These are phyloP conservation scores for Postia placenta DNA, from an alignment of 768 basidiomycete species.

Conservation along the genomic window DNA sequence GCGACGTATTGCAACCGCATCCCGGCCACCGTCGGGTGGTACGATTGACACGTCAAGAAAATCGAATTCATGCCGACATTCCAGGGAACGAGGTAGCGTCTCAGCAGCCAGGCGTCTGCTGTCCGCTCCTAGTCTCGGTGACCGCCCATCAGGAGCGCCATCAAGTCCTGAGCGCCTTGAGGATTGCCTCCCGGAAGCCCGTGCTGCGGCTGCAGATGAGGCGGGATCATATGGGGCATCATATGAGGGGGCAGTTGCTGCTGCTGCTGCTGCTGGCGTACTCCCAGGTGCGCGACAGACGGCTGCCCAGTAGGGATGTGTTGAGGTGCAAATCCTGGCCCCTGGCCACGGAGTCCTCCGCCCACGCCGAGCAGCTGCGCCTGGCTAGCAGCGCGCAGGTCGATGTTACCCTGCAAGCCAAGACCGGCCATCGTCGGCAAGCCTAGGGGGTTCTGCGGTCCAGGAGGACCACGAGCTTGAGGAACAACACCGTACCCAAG, in stretches of 20 bases:
- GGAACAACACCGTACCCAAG: conserved; percentile 24
- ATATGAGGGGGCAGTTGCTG: conserved; percentile 56
- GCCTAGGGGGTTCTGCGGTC: conserved; percentile 35
- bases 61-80: neutral
- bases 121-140: conserved; percentile 50
- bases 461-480: conserved; percentile 48
- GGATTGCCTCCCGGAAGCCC: conserved; percentile 40
- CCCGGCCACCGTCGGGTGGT: no score
- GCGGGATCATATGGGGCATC: conserved; percentile 38
- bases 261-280: conserved; percentile 43
- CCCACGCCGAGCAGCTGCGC: conserved; percentile 39
- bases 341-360: conserved; percentile 41
- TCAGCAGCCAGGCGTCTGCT: neutral
- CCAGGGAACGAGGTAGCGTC: neutral
- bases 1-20: no score
- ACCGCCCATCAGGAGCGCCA: conserved; percentile 80
- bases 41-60: neutral
- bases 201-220: conserved; percentile 61
- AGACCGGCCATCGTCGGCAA: conserved; percentile 48
- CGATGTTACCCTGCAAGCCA: conserved; percentile 48
- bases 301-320: conserved; percentile 34
- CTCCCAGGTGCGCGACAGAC: conserved; percentile 34
- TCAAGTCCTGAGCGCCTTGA: conserved; percentile 67
- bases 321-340: conserved; percentile 43
- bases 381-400: conserved; percentile 45